phyloP scores from a whole-genome alignment of 2,329 filamentous ascomycete genomes.

The Furcasterigmium sp. region DNA sequence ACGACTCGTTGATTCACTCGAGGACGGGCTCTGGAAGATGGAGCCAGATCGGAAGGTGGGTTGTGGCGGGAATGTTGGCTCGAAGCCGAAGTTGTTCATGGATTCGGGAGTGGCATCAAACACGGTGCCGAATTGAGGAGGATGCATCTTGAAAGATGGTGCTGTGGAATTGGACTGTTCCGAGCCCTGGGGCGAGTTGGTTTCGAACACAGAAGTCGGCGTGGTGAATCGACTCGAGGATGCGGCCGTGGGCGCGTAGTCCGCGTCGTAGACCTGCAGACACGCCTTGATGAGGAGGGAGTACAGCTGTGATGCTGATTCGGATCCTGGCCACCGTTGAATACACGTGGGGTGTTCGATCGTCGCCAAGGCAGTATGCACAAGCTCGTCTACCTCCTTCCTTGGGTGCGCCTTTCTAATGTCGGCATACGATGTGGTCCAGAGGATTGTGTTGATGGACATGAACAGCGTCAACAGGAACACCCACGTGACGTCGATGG shows the following conservation, averaged over 20 bases:
- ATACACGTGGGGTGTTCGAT: slow-evolving; percentile 65
- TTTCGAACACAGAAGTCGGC: slow-evolving; percentile 42
- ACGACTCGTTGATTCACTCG: slow-evolving; percentile 48
- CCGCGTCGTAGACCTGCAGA: slow-evolving; percentile 76
- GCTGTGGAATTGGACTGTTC: slow-evolving; percentile 23
- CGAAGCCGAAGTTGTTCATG: slow-evolving; percentile 40
- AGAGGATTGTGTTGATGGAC: slow-evolving; percentile 85
- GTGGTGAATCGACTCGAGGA: slow-evolving; percentile 31
- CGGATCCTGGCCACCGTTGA: slow-evolving; percentile 87
- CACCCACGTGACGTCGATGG: slow-evolving; percentile 88
- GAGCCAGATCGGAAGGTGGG: slow-evolving; percentile 61
- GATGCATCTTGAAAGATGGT: slow-evolving; percentile 34
- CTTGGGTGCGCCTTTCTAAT: slow-evolving; percentile 68
- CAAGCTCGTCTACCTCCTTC: slow-evolving; percentile 70
- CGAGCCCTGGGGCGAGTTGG: slow-evolving; percentile 40
- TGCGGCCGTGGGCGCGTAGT: slow-evolving; percentile 31
- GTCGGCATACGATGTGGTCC: slow-evolving; percentile 83
- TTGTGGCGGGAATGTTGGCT: slow-evolving; percentile 36
- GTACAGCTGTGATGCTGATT: slow-evolving; percentile 80
- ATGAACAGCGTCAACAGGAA: slow-evolving; percentile 88
- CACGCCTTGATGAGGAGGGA: slow-evolving; percentile 80
- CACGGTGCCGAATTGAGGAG: slow-evolving; percentile 53
- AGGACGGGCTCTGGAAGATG: slow-evolving; percentile 57
- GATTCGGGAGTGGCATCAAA: slow-evolving; percentile 52
- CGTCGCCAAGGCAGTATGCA: slow-evolving; percentile 70